Percentiles rank a stretch among this genome's conserved stretches.
phyloP scores from a whole-genome alignment of 768 basidiomycete genomes.

The Gelatoporia subvermispora region DNA sequence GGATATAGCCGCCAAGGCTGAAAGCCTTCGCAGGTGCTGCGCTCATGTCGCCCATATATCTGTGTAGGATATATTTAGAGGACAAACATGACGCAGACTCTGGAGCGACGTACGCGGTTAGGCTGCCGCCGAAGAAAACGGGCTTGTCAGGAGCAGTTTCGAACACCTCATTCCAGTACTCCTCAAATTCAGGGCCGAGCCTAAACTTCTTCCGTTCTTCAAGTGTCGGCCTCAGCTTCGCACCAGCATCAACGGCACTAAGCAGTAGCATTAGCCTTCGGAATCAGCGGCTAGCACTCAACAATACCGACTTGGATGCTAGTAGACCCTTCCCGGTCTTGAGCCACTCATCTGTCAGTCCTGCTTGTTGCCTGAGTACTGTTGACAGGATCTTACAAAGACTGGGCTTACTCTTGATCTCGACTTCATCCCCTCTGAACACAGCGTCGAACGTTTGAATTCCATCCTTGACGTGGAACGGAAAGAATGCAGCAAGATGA shows the following conservation, averaged over 20 bases:
- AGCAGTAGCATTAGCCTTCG: conserved; percentile 16
- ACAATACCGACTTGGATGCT: conserved; percentile 44
- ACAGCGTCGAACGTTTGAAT: conserved; percentile 18
- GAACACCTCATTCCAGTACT: conserved; percentile 19
- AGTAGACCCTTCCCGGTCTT: conserved; percentile 42
- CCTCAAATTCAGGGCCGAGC: conserved; percentile 21
- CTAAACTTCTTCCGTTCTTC: conserved; percentile 18
- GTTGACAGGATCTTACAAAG: background rate
- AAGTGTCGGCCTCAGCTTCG: conserved; percentile 18
- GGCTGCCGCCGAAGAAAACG: no score
- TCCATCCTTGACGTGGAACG: conserved; percentile 10
- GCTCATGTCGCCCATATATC: conserved; percentile 21
- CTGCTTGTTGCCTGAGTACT: conserved; percentile 14
- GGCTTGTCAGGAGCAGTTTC: conserved; percentile 20
- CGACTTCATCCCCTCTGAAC: conserved; percentile 10
- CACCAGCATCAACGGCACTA: conserved; percentile 19
- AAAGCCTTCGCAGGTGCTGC: conserved; percentile 19
- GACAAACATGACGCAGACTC: no score
- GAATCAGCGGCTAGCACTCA: conserved; percentile 13
- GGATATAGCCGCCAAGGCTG: conserved; percentile 4
- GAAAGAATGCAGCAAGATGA: conserved; percentile 8
- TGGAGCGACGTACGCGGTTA: no score
- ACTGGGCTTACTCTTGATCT: conserved; percentile 13
- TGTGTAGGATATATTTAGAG: no score
- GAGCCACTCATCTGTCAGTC: conserved; percentile 30